Base-by-base conservation (phyloP, 2,329 filamentous ascomycete genomes). In the Xylariaceae sp. region DNA sequence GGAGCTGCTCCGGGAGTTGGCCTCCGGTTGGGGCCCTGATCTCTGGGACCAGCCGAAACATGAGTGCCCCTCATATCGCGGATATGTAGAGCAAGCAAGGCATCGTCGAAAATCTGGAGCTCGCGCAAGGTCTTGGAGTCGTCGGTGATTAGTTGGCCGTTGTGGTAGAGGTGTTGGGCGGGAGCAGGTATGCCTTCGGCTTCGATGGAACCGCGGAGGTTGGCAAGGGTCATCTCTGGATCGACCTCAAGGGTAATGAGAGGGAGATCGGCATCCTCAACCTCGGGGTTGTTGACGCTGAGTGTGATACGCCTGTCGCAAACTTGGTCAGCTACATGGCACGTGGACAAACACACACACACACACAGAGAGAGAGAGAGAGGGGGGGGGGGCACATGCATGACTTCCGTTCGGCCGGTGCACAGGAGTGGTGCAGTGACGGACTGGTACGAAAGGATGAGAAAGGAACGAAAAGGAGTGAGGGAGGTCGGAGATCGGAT, bases 61-160 rank as follows among this genome's bases (percentile, higher is more conserved):
- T 67, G 66, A 27, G 71, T 74, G 53, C 73, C 74, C 42, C 71
- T 70, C 69, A 75, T 77, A 55, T 81, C 76, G 50, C 80, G 69
- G 49, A 95, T 85, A 63, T 95, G 86, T 56, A 97, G 79, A 22
- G 87, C 89, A 54, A 98, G 73, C 87, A 98, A 91, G 62, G 96
- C 93, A 44, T 89, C 89, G 68, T 97, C 88, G 39, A 75, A 80
- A 58, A 98, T 86, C 34, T 85, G 79, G 23, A 91, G 78, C 59
- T 92, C 78, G 55, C 90, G 81, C 62, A 98, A 79, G 3, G 90
- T 95, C 66, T 90, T 86, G 47, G 77, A 69, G 59, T 91, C 85
- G 67, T 90, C 84, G 55, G 74, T 77, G 44, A 98, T 81, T 34
- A 91, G 79, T 54, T 82, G 80, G 54, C 92, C 93, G 65, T 96